phyloP scores from a whole-genome alignment of 805 yeast genomes.

The Yamadazyma insecticola region DNA sequence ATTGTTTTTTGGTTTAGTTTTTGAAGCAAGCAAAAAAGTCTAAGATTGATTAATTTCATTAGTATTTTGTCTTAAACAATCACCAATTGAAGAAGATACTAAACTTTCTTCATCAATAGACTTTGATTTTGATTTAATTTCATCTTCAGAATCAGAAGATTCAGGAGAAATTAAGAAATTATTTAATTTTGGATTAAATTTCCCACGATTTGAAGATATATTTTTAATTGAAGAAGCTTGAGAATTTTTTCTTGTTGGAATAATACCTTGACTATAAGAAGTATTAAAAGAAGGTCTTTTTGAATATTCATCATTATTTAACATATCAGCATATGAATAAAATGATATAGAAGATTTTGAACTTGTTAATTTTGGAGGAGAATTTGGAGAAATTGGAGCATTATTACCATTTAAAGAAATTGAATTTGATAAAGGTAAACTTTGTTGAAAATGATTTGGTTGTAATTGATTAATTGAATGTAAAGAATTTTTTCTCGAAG shows the following conservation, averaged over 20 bases:
- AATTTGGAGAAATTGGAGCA: slow-evolving; percentile 21
- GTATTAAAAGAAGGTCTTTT: slow-evolving; percentile 57
- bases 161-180: slow-evolving; percentile 25
- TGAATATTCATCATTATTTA: slow-evolving; percentile 59
- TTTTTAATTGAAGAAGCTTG: slow-evolving; percentile 3
- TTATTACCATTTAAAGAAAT: slow-evolving; percentile 1
- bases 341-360: slow-evolving; percentile 44
- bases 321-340: slow-evolving; percentile 77
- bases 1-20: no score
- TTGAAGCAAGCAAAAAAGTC: no score
- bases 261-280: slow-evolving; percentile 29
- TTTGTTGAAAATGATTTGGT: slow-evolving; percentile 2
- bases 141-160: slow-evolving; percentile 21
- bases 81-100: slow-evolving; percentile 34
- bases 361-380: slow-evolving; percentile 37
- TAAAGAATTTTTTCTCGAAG: slow-evolving; percentile 36
- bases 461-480: slow-evolving; percentile 17
- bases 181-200: slow-evolving; percentile 9
- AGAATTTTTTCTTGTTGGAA: slow-evolving; percentile 20
- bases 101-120: slow-evolving; percentile 31
- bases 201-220: slow-evolving; percentile 5
- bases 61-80: slow-evolving; percentile 35
- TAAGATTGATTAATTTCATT: slow-evolving; percentile 26
- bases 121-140: slow-evolving; percentile 8
- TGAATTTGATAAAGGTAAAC: slow-evolving; percentile 2